Conservation (phyloP, 2,329 filamentous ascomycete genomes). For the Diaporthe velutina region DNA sequence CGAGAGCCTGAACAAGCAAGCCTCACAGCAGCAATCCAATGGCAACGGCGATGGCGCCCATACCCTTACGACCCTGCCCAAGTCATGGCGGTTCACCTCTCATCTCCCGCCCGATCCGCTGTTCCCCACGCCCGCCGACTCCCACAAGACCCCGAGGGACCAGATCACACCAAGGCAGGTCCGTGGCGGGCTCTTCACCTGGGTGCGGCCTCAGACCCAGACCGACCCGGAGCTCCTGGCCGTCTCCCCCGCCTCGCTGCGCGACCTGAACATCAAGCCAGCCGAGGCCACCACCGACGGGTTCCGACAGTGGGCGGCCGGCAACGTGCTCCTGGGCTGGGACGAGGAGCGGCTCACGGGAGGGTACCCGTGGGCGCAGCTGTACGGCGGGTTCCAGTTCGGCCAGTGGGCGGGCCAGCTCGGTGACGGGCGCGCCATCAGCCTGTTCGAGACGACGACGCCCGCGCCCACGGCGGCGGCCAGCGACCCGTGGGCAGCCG, state of each 20-base stretch:
- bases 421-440: slow-evolving; percentile 94
- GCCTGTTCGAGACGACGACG: slow-evolving; percentile 90
- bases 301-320: slow-evolving; percentile 83
- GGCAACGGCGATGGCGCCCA: slow-evolving; percentile 50
- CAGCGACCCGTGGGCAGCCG: slow-evolving; percentile 60
- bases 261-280: slow-evolving; percentile 80
- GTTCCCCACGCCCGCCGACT: slow-evolving; percentile 84
- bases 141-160: slow-evolving; percentile 83
- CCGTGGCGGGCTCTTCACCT: slow-evolving; percentile 88
- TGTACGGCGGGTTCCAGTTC: slow-evolving; percentile 87
- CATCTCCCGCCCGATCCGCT: slow-evolving; percentile 80
- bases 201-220: slow-evolving; percentile 83
- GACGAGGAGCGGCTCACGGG: slow-evolving; percentile 74
- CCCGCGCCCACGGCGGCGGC: slow-evolving; percentile 53
- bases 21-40: slow-evolving; percentile 41
- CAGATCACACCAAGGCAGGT: slow-evolving; percentile 86
- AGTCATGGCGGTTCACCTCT: slow-evolving; percentile 75
- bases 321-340: slow-evolving; percentile 86
- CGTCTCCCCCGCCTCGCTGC: slow-evolving; percentile 82
- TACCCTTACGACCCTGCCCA: slow-evolving; percentile 69
- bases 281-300: slow-evolving; percentile 78
- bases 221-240: slow-evolving; percentile 83
- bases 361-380: slow-evolving; percentile 97
- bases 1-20: slow-evolving; percentile 31
- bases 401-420: slow-evolving; percentile 97